A percentile compares a stretch with the other conserved stretches of the same genome.
Evolutionary conservation across 306 rosid genomes (phyloP).

Genomic region (Vicia sativa): DNA sequence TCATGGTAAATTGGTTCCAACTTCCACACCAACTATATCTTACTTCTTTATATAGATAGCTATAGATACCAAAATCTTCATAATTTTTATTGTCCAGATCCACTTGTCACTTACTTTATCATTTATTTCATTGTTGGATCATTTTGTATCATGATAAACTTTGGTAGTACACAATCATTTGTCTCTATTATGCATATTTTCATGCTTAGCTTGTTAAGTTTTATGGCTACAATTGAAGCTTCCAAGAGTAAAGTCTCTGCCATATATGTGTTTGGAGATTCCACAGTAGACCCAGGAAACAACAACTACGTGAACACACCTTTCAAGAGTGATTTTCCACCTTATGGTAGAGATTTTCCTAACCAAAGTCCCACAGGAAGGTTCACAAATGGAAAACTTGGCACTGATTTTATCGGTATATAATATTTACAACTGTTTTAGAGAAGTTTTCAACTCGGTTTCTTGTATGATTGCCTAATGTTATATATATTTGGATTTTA

Average conservation of each 20-base stretch:
- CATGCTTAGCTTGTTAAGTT: constrained; percentile 28
- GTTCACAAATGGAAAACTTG: constrained; percentile 70
- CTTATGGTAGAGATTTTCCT: constrained; percentile 64
- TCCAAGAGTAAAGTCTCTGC: constrained; percentile 42
- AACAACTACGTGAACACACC: constrained; percentile 51
- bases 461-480: not conserved
- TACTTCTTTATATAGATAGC: not conserved
- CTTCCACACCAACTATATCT: not conserved
- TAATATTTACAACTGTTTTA: not conserved
- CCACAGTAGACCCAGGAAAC: constrained; percentile 84
- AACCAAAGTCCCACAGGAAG: constrained; percentile 64
- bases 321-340: constrained; percentile 62
- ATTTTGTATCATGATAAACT: constrained; percentile 34
- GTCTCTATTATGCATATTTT: constrained; percentile 2
- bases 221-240: constrained; percentile 36
- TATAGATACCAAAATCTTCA: constrained; percentile 6
- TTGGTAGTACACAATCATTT: constrained; percentile 6
- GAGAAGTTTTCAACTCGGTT: not conserved
- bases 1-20: not conserved
- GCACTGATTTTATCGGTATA: constrained; percentile 64
- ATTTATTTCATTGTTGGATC: not conserved
- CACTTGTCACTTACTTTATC: not conserved
- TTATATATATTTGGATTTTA: not conserved
- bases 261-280: constrained; percentile 75
- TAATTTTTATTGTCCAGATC: not conserved